phyloP scores from a whole-genome alignment of 345 rosid genomes.

The Eucalyptus polyanthemos region DNA sequence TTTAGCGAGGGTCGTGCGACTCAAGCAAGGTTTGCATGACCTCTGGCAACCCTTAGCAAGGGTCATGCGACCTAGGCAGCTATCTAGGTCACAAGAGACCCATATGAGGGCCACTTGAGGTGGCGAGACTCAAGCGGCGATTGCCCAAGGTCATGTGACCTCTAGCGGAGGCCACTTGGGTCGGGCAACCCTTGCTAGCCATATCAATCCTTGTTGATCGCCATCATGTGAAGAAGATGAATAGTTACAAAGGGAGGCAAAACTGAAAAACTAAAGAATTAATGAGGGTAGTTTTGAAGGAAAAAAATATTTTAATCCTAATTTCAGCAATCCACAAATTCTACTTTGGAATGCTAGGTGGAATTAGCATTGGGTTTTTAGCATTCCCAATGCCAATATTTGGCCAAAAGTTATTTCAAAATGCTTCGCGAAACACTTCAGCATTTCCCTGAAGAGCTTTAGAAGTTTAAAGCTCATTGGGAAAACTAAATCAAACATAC shows the following conservation, averaged over 20 bases:
- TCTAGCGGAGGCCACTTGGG: not conserved
- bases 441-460: not conserved
- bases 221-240: not conserved
- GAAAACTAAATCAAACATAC: too few relatives aligned
- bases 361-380: too few relatives aligned
- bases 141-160: not conserved
- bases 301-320: not conserved
- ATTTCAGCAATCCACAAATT: too few relatives aligned
- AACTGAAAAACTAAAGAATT: not conserved
- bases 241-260: not conserved
- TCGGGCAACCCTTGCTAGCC: rapidly evolving
- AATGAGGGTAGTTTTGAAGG: not conserved
- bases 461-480: not conserved
- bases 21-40: not conserved
- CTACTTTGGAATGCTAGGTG: too few relatives aligned
- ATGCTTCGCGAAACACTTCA: too few relatives aligned
- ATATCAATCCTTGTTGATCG: not conserved
- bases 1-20: too few relatives aligned
- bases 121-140: not conserved
- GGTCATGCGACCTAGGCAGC: not conserved
- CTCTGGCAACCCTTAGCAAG: rapidly evolving
- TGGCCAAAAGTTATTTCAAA: not conserved
- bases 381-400: not conserved
- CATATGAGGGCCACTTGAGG: not conserved
- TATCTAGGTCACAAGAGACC: not conserved